phyloP scores from a whole-genome alignment of 2,329 filamentous ascomycete species.

The Dactylellina cionopaga region DNA sequence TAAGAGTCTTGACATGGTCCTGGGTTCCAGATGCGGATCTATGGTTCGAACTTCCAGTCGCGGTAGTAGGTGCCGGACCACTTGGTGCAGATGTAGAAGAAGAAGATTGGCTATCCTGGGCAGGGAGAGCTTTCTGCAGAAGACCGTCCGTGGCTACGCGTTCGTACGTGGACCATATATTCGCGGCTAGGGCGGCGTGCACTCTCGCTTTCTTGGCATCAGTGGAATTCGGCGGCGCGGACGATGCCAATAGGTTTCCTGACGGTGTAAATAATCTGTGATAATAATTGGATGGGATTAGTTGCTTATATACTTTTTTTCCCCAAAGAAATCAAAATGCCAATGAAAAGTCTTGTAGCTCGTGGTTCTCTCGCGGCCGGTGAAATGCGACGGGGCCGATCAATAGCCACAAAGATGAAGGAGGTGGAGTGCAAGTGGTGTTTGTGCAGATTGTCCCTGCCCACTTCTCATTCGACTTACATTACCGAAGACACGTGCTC shows the following conservation, averaged over 20 bases:
- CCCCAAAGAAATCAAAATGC: too few relatives aligned
- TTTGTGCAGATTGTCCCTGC: conserved; percentile 52
- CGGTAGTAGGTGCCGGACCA: conserved; percentile 1
- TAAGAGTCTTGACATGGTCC: conserved; percentile 55
- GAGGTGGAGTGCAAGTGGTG: conserved; percentile 27
- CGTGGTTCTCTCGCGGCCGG: background rate
- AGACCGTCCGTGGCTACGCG: conserved; percentile 54
- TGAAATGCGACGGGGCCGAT: background rate
- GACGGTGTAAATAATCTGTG: conserved; percentile 57
- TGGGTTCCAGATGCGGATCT: conserved; percentile 3
- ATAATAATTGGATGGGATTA: background rate
- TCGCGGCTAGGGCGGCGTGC: conserved; percentile 57
- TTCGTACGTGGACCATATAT: conserved; percentile 56
- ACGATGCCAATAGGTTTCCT: conserved; percentile 56
- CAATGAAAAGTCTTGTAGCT: too few relatives aligned
- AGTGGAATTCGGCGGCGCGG: conserved; percentile 55
- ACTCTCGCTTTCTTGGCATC: conserved; percentile 57
- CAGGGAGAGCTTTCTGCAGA: conserved; percentile 54
- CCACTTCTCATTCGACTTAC: conserved; percentile 51
- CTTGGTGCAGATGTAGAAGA: conserved; percentile 18
- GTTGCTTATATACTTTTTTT: background rate
- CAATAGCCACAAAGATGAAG: background rate
- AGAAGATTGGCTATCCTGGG: conserved; percentile 18
- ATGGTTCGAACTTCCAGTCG: conserved; percentile 8
- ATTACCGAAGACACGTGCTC: conserved; percentile 57